phyloP scores from a whole-genome alignment of 1,139 yeast species.

The Nadsonia commutata region DNA sequence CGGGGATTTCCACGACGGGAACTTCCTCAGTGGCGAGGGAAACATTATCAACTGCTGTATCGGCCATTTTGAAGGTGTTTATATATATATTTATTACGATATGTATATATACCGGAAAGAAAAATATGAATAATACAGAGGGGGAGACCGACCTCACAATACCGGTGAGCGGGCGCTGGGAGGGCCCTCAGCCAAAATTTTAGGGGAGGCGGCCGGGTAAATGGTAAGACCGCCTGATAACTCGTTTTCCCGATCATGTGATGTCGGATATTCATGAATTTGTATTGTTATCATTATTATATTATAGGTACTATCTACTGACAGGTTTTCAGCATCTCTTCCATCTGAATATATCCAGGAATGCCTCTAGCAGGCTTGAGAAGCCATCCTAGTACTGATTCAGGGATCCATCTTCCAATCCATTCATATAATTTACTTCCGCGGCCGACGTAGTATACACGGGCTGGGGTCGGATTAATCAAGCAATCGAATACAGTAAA shows the following conservation, averaged over 20 bases:
- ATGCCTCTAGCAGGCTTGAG: slow-evolving; percentile 14
- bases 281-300: too few species aligned
- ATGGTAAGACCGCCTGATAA: too few species aligned
- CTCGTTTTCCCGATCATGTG: too few species aligned
- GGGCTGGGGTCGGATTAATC: slow-evolving; percentile 16
- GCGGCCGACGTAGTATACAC: slow-evolving; percentile 26
- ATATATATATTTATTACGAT: too few species aligned
- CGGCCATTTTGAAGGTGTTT: background rate
- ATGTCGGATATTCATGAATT: too few species aligned
- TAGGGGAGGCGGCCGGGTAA: too few species aligned
- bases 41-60: background rate
- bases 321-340: background rate
- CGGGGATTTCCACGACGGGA: slow-evolving; percentile 1
- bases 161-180: too few species aligned
- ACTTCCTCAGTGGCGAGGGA: background rate
- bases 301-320: too few species aligned
- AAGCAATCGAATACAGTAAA: slow-evolving; percentile 24
- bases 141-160: too few species aligned
- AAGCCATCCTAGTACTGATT: slow-evolving; percentile 22
- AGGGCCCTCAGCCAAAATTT: too few species aligned
- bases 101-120: too few species aligned
- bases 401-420: slow-evolving; percentile 22
- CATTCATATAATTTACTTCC: slow-evolving; percentile 24
- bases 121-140: too few species aligned
- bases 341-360: background rate